These are phyloP conservation scores for Grosmannia clavigera DNA, from an alignment of 2,329 filamentous ascomycete species.

Conservation along the genomic window DNA sequence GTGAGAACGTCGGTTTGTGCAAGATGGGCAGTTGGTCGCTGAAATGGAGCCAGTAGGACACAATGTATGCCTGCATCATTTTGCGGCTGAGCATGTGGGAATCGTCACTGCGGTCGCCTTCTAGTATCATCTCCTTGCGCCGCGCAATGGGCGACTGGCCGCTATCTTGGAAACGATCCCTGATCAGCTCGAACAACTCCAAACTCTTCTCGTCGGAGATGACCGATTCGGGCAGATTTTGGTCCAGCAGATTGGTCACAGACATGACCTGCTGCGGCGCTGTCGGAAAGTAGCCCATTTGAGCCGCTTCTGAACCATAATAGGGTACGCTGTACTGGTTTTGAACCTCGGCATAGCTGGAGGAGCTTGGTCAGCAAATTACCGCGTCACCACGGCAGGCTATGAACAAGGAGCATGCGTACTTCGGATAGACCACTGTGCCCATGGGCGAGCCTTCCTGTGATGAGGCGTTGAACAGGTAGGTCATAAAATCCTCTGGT, in stretches of 20 bases:
- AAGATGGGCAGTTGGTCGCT: constrained; percentile 90
- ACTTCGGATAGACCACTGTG: constrained; percentile 39
- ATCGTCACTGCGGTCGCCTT: constrained; percentile 60
- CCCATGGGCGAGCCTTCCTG: constrained; percentile 39
- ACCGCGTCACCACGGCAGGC: background rate
- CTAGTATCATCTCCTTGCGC: constrained; percentile 63
- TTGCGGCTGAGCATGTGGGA: constrained; percentile 63
- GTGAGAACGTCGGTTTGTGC: constrained; percentile 85
- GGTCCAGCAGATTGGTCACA: constrained; percentile 73
- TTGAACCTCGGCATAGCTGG: constrained; percentile 39
- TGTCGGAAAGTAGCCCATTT: constrained; percentile 43
- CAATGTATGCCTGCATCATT: constrained; percentile 94
- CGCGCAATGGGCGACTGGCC: constrained; percentile 62
- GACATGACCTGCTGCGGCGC: constrained; percentile 73
- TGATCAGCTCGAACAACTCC: constrained; percentile 72
- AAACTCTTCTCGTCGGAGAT: constrained; percentile 81
- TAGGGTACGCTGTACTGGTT: constrained; percentile 38
- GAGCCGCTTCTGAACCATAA: constrained; percentile 32
- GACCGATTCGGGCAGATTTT: constrained; percentile 63
- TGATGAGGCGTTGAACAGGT: constrained; percentile 59
- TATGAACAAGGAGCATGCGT: constrained; percentile 16
- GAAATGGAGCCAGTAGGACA: constrained; percentile 90
- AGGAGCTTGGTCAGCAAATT: constrained; percentile 14
- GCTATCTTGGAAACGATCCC: constrained; percentile 67
- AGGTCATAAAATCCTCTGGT: constrained; percentile 77